Evolutionary conservation across 441 rosid genomes (phyloP).

Genomic region (Gossypium laxum): DNA sequence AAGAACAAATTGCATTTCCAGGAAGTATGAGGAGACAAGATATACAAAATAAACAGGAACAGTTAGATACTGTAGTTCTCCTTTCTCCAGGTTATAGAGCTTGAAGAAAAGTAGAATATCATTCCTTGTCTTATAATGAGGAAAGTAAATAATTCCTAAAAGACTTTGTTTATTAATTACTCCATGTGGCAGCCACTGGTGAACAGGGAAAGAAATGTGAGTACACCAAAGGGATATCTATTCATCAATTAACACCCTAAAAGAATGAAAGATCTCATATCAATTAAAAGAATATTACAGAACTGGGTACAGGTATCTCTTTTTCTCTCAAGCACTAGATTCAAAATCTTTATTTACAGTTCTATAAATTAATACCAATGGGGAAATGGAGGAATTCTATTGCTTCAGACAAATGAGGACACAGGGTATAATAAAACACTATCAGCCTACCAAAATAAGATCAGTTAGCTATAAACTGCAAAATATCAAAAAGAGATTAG

Average conservation of each 20-base stretch:
- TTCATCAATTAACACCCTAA: not conserved
- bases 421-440: not conserved
- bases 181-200: not conserved
- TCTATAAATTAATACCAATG: not conserved
- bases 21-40: not conserved
- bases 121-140: constrained; percentile 31
- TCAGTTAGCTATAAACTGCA: not conserved
- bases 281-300: not conserved
- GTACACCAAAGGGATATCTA: not conserved
- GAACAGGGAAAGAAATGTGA: not conserved
- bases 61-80: constrained; percentile 56
- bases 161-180: not conserved
- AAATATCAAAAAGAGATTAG: not conserved
- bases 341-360: not conserved
- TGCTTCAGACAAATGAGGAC: not conserved
- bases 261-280: not conserved
- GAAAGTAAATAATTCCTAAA: not conserved
- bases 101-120: constrained; percentile 86
- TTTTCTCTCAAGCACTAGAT: not conserved
- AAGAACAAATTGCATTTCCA: constrained; percentile 11
- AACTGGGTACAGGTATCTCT: not conserved
- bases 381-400: not conserved
- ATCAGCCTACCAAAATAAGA: not conserved
- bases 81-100: constrained; percentile 68
- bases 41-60: not conserved